Base-by-base conservation (phyloP, 208 protist genomes). In the Leishmania tarentolae region DNA sequence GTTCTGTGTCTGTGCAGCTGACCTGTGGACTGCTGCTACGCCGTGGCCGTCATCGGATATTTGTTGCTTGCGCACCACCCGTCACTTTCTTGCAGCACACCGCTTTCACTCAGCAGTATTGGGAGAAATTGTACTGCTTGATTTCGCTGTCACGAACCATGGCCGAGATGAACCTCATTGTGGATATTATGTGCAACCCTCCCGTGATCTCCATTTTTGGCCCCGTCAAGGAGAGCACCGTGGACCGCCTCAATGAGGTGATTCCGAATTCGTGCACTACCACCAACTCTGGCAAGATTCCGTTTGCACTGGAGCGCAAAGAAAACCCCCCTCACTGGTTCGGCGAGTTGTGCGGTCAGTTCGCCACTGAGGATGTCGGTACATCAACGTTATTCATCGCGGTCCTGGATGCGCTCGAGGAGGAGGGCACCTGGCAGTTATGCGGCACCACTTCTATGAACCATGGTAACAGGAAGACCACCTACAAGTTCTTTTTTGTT, bases 401-500 rank as follows among this genome's bases (percentile, higher is more conserved):
- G 7, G 53, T 97, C 40, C 87, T 97, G 53, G 92, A 97, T 78
- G 89, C 88, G 19, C 82, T 97, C 31, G 94, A 97, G 79, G 92
- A 97, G 85, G 94, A 97, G 82, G 94, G 94, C 40, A 81, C 80
- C n/a, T 98, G 95, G 94, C 97, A 88, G 79, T 85, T 98, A 47
- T 87, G 92, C 24, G 95, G 93, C 52, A 93, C 87, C 84, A 94
- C 94, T 15, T 87, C 90, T 4, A 86, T 92, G 76, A 92, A 70
- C 73, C 93, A 96, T 79, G 93, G 96, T 78, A 80, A 53, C 70
- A 88, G 94, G 65, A 98, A 98, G 82, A 83, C 84, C 61, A 96
- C 93, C 11, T 96, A 96, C 87, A 93, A 93, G 75, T 96, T 97
- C 81, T 98, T 97, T 76, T 98, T 98, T 83, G 91, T 97, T 8